Conservation (phyloP, 1,284 basidiomycete genomes). For the Malassezia globosa region DNA sequence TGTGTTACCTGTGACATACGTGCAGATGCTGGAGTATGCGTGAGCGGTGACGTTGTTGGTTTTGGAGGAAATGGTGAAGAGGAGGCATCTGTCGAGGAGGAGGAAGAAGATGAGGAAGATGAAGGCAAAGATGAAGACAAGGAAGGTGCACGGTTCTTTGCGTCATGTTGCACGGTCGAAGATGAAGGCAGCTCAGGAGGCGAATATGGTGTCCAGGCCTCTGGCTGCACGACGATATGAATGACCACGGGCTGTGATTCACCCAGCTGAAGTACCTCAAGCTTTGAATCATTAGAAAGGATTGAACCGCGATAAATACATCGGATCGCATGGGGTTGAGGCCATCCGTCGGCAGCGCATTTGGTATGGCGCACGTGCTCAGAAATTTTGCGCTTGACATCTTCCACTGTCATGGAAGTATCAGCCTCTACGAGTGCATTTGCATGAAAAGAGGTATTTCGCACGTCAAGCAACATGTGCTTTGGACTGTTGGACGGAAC, state of each 20-base stretch:
- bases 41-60: no score
- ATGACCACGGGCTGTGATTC: conserved; percentile 20
- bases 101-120: no score
- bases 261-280: not conserved
- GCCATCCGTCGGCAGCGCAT: conserved; percentile 21
- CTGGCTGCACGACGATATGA: conserved; percentile 39
- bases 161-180: no score
- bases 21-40: not conserved
- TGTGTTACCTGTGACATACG: no score
- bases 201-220: conserved; percentile 22
- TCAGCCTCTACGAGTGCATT: not conserved
- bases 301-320: conserved; percentile 32
- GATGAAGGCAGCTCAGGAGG: not conserved
- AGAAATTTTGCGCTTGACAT: conserved; percentile 24
- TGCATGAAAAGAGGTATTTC: not conserved
- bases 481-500: no score
- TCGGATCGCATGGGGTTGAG: conserved; percentile 31
- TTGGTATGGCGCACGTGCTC: not conserved
- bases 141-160: no score
- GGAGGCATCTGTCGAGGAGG: no score
- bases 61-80: no score
- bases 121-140: no score
- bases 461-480: conserved; percentile 1
- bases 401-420: not conserved
- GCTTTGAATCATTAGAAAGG: conserved; percentile 14